Percentiles rank a stretch among this genome's conserved stretches.
Conservation (phyloP, 2,329 filamentous ascomycete genomes). For the Juglanconis sp. region DNA sequence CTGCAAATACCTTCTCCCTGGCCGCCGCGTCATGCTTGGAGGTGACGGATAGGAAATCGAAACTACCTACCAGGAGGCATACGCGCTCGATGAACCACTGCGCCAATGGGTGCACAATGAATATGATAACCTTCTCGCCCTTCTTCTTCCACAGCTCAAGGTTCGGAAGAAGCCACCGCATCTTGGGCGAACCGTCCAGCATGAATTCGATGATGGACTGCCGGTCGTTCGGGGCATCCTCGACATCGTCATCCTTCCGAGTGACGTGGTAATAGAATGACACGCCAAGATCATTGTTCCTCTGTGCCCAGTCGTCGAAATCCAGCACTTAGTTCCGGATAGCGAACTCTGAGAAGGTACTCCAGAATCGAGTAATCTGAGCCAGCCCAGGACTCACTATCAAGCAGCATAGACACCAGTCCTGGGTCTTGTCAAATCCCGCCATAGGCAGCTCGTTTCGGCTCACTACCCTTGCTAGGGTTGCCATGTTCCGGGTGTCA, state of each 20-base stretch:
- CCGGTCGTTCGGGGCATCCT: not conserved
- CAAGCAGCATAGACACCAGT: not conserved
- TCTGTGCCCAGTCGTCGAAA: not conserved
- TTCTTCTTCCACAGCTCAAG: not conserved
- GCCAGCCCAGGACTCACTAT: not conserved
- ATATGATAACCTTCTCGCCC: not conserved
- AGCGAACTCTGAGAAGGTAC: not conserved
- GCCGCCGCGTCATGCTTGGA: not conserved
- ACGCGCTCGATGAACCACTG: slow-evolving; percentile 2
- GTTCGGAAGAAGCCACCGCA: not conserved
- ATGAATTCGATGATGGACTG: not conserved
- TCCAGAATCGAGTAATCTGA: not conserved
- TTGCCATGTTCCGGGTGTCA: accelerated
- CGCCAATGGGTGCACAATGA: not conserved
- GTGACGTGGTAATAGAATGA: slow-evolving; percentile 2
- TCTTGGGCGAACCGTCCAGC: not conserved
- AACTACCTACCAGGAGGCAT: slow-evolving; percentile 1
- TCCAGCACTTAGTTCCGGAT: not conserved
- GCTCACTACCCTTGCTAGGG: not conserved
- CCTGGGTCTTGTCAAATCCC: not conserved
- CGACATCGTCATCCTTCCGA: not conserved
- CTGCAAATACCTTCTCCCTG: not conserved
- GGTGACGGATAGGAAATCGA: not conserved
- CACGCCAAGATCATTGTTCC: not conserved
- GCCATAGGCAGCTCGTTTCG: not conserved